Percentiles rank a stretch among this genome's conserved stretches.
Conservation (phyloP, 2,329 filamentous ascomycete species). For the Aspergillus sp. region DNA sequence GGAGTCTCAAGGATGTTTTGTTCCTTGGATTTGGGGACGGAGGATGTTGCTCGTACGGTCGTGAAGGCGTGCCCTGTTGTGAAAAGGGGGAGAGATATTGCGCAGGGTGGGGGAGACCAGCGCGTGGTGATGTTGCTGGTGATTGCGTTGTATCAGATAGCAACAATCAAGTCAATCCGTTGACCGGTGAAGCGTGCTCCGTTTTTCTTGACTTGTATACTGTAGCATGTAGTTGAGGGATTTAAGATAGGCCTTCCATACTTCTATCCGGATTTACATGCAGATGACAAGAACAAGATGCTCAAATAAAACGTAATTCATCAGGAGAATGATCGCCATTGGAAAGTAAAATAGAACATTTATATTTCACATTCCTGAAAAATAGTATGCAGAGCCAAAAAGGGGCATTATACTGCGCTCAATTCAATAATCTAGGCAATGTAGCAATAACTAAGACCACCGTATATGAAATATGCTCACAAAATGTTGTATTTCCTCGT, state of each 20-base stretch:
- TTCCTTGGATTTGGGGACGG: slow-evolving; percentile 3
- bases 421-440: no score
- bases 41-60: slow-evolving; percentile 1
- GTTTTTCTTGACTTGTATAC: background rate
- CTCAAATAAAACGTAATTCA: background rate
- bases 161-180: background rate
- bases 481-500: no score
- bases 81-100: background rate
- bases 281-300: background rate
- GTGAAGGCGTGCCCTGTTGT: background rate
- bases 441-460: no score
- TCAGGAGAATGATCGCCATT: background rate
- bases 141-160: background rate
- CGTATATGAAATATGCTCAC: no score
- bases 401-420: no score
- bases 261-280: background rate
- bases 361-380: no score
- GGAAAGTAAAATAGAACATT: background rate
- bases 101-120: background rate
- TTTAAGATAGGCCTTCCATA: background rate
- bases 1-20: slow-evolving; percentile 5
- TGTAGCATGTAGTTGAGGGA: background rate
- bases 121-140: background rate
- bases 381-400: no score
- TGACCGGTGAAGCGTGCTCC: background rate